Evolutionary conservation across 2,329 filamentous ascomycete genomes (phyloP), one percentile per base, ranked within the genome.

Genomic region (Lecanicillium sp.): DNA sequence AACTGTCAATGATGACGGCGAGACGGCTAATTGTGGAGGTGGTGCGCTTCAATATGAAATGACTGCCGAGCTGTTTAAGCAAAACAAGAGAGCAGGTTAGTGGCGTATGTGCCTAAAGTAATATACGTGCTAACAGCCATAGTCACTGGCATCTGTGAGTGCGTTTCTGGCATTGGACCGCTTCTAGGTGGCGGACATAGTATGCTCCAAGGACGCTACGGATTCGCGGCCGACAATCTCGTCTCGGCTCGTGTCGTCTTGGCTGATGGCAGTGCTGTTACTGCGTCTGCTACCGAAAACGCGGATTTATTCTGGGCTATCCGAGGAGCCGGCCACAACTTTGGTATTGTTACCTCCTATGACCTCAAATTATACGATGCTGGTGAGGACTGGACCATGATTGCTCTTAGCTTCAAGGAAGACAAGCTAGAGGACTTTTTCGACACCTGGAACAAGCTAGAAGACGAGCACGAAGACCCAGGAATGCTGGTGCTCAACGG

Each of bases 201-300:
- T 14, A 29, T 27, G 36, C 36, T 43, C 1, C 32, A 46, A 12
- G 37, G 37, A 18, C 32, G 27, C 11, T 36, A 37, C 33, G 41
- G 41, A 15, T 22, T 37, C 6, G 39, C 41, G 3, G 45, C 45
- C 13, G 55, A 57, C 40, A 50, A 51, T 14, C 40, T 58, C 8
- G 15, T 54, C 15, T 50, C 47, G 3, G 45, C 7, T 32, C 49
- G 25, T 47, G 57, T 65, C 3, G 57, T 65, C 2, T 51, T 58
- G 1, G 54, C 57, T 4, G 43, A 50, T 12, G 59, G 58, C 0
- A 35, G 44, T 3, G n/a, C 56, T 2, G 46, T 61, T 5, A 52
- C 43, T 1, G 54, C 56, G 58, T 68, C 62, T 4, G 53, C 57
- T 3, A 48, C 49, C 0, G 55, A 69, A 45, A 59, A 72, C 17